Base-by-base conservation (phyloP, 1,284 basidiomycete species). In the Waitea zeae region DNA sequence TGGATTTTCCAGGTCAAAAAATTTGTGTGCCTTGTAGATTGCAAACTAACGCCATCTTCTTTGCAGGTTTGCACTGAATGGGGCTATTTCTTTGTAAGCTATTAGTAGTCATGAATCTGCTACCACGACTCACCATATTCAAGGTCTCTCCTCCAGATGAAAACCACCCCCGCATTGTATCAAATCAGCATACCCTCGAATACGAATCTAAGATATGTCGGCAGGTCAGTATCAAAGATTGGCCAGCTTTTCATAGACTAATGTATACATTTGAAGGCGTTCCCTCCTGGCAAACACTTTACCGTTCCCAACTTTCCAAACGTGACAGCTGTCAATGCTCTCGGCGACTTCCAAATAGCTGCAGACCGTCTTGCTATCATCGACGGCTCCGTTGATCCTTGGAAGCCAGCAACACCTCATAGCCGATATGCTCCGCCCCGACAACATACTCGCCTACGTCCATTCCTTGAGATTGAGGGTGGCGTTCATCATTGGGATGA, bases 401-500 rank as follows among this genome's bases (percentile, higher is more conserved):
- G 89, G 89, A 67, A 80, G 40, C 82, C 84, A 0, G 77, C 75
- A 40, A 81, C 90, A 1, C 86, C 88, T 0, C 86, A 92, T 49
- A 82, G 79, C 41, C 69, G 78, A 34, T 69, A 82, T 35, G 88
- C 88, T 0, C 54, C 61, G 4, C 58, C 67, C 30, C 62, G 90
- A 20, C 50, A 64, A 29, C 84, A 89, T 52, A 86, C 84, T 1
- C 52, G 77, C 11, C 45, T 70, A 13, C 62, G 68, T 34, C 92
- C 92, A 0, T 87, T 90, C 57, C 89, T 90, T 52, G 46, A 93
- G 34, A 96, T 97, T 39, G 75, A 75, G n/a, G 64, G 83, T 84
- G 44, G 80, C 71, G 83, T 92, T 2, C 89, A 95, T 50, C 89
- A 93, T 48, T 93, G 77, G 47, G 89, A 93, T 46, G 84, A 90